Evolutionary conservation across 768 basidiomycete species (phyloP), one percentile per base, ranked within the genome.

Genomic region (Pleurotus platypus): DNA sequence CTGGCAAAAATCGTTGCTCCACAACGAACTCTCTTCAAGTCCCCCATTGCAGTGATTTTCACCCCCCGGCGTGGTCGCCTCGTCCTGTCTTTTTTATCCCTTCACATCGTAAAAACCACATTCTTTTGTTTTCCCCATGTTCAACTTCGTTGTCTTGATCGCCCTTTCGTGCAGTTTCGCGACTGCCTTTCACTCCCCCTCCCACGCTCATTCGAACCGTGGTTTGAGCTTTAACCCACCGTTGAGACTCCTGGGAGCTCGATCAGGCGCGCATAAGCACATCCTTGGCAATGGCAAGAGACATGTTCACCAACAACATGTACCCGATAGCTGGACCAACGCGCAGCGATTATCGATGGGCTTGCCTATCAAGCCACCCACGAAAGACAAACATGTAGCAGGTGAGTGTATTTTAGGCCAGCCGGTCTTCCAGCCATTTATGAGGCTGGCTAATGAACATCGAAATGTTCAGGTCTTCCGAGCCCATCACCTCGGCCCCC

Each of bases 61-160:
- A 16, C 22, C 38, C 38, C 11, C 18, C 27, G 15, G 20, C 51
- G 13, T 22, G 42, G 42, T 39, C 49, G 0, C n/a, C 27, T 35
- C 49, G 27, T 42, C 15, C 20, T 13, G 8, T 54, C 51, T n/a
- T 24, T 54, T 42, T n/a, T 2, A 3, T 40, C 4, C 37, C 39
- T 22, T 54, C 51, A 54, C 39, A 16, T 42, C 51, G 8, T 54
- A 42, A n/a, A 40, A 42, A 24, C 38, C 51, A 54, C 51, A 54
- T 43, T 54, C 51, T 5, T 54, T 54, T 42, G 4, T 38, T 40
- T 54, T 8, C 22, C 7, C 26, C n/a, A 54, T 40, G 38, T 42
- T 54, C 38, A 54, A n/a, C 9, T 42, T 18, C 39, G 2, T 54
- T 9, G 12, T 54, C 24, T 24, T 54, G 1, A 54, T 54, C 39